Evolutionary conservation across 2,329 filamentous ascomycete species (phyloP), one percentile per base, ranked within the genome.

Genomic region (Microcyclosporella mali): DNA sequence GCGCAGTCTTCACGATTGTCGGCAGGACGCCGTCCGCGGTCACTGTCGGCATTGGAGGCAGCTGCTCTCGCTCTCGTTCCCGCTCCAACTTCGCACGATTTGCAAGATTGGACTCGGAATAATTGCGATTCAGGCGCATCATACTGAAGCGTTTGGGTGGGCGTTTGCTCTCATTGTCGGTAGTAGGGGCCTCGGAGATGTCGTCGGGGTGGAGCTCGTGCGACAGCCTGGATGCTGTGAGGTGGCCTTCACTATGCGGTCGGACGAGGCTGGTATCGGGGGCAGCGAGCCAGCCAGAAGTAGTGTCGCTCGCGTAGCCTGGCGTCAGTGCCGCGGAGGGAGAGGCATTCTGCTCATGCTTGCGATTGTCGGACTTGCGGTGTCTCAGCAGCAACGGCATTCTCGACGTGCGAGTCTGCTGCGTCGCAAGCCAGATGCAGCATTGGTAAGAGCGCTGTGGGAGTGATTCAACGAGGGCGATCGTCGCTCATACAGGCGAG

Each of bases 31-130:
- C 50, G 63, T 47, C 38, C 11, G 45, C 38, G 18, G 44, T 42
- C 46, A 70, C 52, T 6, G 59, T 46, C 27, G 69, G 69, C 38
- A 73, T 59, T 7, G 69, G 68, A 48, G 69, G 69, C 28, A 59
- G 59, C 77, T 72, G 57, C 73, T 72, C 66, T 55, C 70, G 74
- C 57, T 74, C 54, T 70, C 47, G 72, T 49, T 69, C 66, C 34
- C 71, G 70, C 43, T 88, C 82, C 56, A 84, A 78, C 62, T 83
- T 88, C 40, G 84, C 83, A 62, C 80, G 78, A 21, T 81, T 72
- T 9, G 87, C 88, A 48, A 97, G 70, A 65, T 95, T 88, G 38
- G 88, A 85, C 68, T 97, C 90, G 7, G 89, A 95, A 49, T 88
- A 89, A 75, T 95, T 89, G 58, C 88, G 85, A 64, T 21, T 17